Conservation (phyloP, 1,284 basidiomycete species). For the Trametes polyzona region DNA sequence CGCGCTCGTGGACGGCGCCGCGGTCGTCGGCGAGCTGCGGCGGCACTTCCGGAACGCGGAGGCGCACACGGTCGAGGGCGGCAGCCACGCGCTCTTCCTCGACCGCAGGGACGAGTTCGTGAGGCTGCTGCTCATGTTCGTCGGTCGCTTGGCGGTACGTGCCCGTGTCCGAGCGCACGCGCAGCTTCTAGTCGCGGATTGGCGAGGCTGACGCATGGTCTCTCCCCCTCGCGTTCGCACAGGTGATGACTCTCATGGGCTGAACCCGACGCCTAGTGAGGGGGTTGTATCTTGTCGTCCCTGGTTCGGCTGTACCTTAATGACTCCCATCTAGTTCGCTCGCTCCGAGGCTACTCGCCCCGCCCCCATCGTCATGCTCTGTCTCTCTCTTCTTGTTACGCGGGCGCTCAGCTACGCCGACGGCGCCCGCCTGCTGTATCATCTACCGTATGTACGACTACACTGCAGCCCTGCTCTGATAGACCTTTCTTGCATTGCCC, state of each 20-base stretch:
- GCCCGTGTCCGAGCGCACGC: too few species aligned
- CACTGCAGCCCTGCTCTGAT: background rate
- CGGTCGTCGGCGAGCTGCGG: slow-evolving; percentile 23
- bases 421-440: slow-evolving; percentile 4
- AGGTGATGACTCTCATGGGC: slow-evolving; percentile 26
- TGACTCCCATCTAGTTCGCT: background rate
- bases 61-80: slow-evolving; percentile 23
- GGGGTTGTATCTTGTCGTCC: background rate
- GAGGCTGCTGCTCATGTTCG: slow-evolving; percentile 24
- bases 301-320: background rate
- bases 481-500: background rate
- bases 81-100: slow-evolving; percentile 30
- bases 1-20: slow-evolving; percentile 22
- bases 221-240: too few species aligned
- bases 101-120: slow-evolving; percentile 30
- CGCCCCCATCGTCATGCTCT: too few species aligned
- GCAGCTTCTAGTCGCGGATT: background rate
- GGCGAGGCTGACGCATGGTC: background rate
- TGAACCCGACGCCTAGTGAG: slow-evolving; percentile 9
- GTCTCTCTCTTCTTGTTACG: background rate
- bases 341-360: too few species aligned
- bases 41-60: slow-evolving; percentile 29
- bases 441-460: slow-evolving; percentile 1
- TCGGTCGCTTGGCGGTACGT: slow-evolving; percentile 25
- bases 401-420: background rate